Evolutionary conservation across 2,329 filamentous ascomycete genomes (phyloP).

Genomic region (Cadophora luteo-olivacea): DNA sequence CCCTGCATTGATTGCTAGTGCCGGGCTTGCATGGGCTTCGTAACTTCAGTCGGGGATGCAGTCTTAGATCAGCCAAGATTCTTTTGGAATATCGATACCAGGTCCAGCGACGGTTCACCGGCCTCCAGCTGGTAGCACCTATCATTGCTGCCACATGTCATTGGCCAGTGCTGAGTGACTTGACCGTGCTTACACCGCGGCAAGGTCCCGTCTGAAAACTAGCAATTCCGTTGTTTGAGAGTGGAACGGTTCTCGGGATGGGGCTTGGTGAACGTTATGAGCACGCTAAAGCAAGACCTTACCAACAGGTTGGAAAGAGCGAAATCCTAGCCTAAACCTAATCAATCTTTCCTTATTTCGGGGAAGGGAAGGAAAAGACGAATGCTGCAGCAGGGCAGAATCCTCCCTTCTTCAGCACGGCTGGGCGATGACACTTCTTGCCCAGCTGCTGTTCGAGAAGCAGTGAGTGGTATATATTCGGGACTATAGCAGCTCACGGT

Average conservation of each 20-base stretch:
- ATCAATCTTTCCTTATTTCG: background rate
- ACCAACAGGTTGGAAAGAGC: conserved; percentile 18
- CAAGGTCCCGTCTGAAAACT: background rate
- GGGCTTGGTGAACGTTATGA: conserved; percentile 26
- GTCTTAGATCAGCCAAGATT: background rate
- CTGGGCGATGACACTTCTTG: background rate
- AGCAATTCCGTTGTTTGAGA: conserved; percentile 29
- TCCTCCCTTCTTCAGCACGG: conserved; percentile 4
- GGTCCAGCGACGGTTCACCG: background rate
- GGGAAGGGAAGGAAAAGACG: background rate
- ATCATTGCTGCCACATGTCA: background rate
- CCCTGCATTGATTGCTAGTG: conserved; percentile 15
- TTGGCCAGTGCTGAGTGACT: background rate
- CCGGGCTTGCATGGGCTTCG: background rate
- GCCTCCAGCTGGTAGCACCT: background rate
- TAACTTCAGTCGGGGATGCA: background rate
- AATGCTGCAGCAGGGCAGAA: background rate
- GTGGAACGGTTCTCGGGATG: conserved; percentile 30
- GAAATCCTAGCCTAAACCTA: background rate
- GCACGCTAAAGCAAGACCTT: conserved; percentile 18
- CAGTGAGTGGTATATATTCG: background rate
- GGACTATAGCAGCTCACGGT: background rate
- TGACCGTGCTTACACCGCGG: conserved; percentile 11
- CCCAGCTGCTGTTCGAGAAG: background rate
- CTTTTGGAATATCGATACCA: background rate